Evolutionary conservation across 345 rosid species (phyloP), one percentile per base, ranked within the genome.

Genomic region (Gossypioides kirkii): DNA sequence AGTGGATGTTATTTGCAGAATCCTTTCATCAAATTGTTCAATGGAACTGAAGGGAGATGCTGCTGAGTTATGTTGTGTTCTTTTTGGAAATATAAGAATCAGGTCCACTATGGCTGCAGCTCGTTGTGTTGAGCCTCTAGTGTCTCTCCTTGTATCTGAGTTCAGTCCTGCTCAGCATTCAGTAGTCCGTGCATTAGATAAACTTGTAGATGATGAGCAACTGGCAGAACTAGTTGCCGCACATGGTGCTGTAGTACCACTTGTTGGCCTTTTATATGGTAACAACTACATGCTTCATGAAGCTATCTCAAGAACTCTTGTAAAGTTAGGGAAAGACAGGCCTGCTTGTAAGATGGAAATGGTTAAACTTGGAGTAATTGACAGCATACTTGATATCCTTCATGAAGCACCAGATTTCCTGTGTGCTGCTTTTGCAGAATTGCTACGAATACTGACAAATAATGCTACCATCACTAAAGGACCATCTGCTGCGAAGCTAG

Each of bases 41-140:
- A 83, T 86, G 90, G 99, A 93, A 75, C 86, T 96, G 78, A 96
- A 96, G 80, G 97, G 98, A 68, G 97, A 93, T 88, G 97, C 99
- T 67, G 99, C 98, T 61, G 99, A 93, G 84, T 76, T 96, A 70
- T 96, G 99, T 66, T 87, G 90, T 80, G 98, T 93, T 83, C 90
- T 96, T 74, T 96, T 96, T 75, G 92, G 89, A 70, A 96, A 93
- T 79, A 88, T 92, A 54, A 86, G 91, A 82, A 90, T 96, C 70
- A 90, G 99, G 81, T 93, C 99, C 71, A 91, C 99, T 18, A 79
- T 90, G 83, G 97, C 97, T 76, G 99, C 99, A n/a, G 98, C 98
- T 10, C 95, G 91, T 75, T 93, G 98, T 69, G 98, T 96, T 71
- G 99, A 93, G 88, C 99, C 99, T 74, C 85, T 96, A 42, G 99